These are phyloP conservation scores for Closterium sp. DNA, from an alignment of 139 green algal species.

Conservation along the genomic window DNA sequence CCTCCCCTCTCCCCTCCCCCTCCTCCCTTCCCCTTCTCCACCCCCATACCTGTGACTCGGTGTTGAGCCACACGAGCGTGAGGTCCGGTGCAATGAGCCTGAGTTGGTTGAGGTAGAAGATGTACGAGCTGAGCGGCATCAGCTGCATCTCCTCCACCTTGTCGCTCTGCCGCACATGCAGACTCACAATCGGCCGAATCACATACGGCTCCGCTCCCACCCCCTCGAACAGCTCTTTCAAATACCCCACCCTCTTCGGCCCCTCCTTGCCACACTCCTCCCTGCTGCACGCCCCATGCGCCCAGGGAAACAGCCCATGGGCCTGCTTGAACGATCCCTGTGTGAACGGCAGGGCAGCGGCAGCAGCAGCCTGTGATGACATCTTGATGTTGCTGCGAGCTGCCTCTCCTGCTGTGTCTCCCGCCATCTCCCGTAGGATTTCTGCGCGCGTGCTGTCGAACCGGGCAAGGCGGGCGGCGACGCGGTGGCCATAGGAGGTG, in stretches of 20 bases:
- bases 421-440: not conserved
- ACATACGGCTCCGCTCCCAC: constrained; percentile 14
- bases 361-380: not conserved
- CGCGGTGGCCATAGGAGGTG: constrained; percentile 11
- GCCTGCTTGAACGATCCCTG: not conserved
- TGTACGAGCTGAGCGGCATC: constrained; percentile 15
- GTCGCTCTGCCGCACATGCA: constrained; percentile 32
- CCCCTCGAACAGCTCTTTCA: not conserved
- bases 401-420: not conserved
- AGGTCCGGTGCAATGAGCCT: not conserved
- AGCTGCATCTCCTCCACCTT: constrained; percentile 40
- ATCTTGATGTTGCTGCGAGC: not conserved
- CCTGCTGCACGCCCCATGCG: not conserved
- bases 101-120: not conserved
- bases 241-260: not conserved
- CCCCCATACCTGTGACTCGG: constrained; percentile 13
- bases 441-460: not conserved
- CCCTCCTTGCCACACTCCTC: not conserved
- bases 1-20: not conserved
- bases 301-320: not conserved
- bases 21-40: too few relatives aligned
- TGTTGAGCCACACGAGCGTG: constrained; percentile 20
- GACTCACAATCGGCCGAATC: constrained; percentile 29
- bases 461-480: not conserved
- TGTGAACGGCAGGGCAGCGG: not conserved